Base-by-base conservation (phyloP, 805 yeast species). In the Myxozyma vanderwaltii region DNA sequence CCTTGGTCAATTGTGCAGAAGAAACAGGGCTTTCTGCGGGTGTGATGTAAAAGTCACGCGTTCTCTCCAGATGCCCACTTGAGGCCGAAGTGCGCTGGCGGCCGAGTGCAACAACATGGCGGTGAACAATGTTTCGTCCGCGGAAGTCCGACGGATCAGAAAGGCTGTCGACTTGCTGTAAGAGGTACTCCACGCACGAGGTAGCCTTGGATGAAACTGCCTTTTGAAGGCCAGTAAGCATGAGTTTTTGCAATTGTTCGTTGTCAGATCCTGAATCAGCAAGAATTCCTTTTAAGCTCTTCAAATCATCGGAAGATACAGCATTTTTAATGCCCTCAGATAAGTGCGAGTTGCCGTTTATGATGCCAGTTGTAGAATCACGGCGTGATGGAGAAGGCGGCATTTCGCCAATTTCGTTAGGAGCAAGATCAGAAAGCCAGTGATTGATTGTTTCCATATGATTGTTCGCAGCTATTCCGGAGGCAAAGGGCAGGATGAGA, bases 41-140 rank as follows among this genome's bases (percentile, higher is more conserved):
- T 4, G 70, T 60, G 51, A 75, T 67, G 47, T 66, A 70, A 36
- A 60, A 54, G 51, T 59, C 59, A 17, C 62, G 63, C 19, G 46
- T 12, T 23, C 40, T 39, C 41, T 47, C 58, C 21, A 38, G 56
- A 44, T 29, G 55, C 4, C 52, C 52, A 23, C 24, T 48, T 5
- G 52, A 8, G 15, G 47, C 52, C 6, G 57, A 36, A 31, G 51
- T 53, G 4, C 60, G 52, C 53, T 67, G 64, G 15, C 65, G 60
- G 15, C 96, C 96, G 57, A 88, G 78, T 7, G 87, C 81, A 56
- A 91, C 85, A 24, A 91, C 84, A 68, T 86, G 87, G 64, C 89
- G 89, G 71, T 91, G 98, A 68, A 91, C 81, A 68, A 91, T 86
- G 70, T 88, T 91, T 65, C 97, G 80, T 17, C 89, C 89, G 56